phyloP scores from a whole-genome alignment of 2,329 filamentous ascomycete genomes.

The Teratosphaeria viscida region DNA sequence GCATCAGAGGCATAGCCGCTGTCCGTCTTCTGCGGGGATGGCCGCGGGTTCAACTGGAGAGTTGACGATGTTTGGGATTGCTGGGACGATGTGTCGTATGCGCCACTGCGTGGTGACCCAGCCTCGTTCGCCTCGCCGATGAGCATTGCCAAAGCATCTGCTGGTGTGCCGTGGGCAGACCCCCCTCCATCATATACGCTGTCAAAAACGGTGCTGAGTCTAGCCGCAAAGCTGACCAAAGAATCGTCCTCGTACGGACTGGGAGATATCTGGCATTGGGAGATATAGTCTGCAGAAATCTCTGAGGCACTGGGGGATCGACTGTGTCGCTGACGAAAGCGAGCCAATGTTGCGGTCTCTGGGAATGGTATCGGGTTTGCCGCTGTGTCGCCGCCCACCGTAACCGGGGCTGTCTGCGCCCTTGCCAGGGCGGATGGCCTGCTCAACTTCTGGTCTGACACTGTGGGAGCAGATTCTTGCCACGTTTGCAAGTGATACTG shows the following conservation, averaged over 20 bases:
- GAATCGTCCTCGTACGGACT: constrained; percentile 12
- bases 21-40: constrained; percentile 14
- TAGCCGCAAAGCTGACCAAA: constrained; percentile 12
- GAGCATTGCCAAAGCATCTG: constrained; percentile 17
- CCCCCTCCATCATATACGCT: constrained; percentile 8
- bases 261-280: constrained; percentile 13
- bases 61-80: background rate
- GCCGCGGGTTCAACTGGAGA: constrained; percentile 1
- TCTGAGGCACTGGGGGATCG: constrained; percentile 10
- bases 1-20: constrained; percentile 27
- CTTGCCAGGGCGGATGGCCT: background rate
- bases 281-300: constrained; percentile 16
- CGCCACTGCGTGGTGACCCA: background rate
- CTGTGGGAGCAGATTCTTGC: background rate
- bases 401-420: background rate
- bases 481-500: background rate
- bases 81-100: background rate
- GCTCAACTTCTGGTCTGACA: background rate
- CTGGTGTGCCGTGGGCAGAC: constrained; percentile 8
- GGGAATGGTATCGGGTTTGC: background rate
- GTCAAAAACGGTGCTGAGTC: constrained; percentile 20
- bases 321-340: constrained; percentile 13
- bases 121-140: constrained; percentile 8
- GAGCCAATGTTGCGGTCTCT: constrained; percentile 3
- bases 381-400: background rate